Percentiles rank a stretch among this genome's conserved stretches.
These are phyloP conservation scores for Eucalyptus sp. DNA, from an alignment of 345 rosid species.

Conservation along the genomic window DNA sequence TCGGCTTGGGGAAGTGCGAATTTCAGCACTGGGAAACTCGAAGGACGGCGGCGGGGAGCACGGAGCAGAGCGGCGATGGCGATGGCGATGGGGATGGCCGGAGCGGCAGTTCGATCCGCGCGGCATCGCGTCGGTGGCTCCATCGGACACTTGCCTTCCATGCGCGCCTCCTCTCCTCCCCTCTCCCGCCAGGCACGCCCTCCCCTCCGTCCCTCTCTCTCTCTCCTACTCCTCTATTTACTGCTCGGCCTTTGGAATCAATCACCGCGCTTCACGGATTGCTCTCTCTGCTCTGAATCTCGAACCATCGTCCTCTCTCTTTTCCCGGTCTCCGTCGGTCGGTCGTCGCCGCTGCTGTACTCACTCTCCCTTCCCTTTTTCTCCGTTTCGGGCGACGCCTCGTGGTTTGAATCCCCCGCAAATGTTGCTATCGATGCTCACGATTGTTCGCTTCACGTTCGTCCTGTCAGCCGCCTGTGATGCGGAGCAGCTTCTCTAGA, in stretches of 20 bases:
- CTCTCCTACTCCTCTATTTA: neutral
- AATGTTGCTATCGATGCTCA: neutral
- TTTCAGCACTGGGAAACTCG: neutral
- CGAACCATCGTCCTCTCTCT: neutral
- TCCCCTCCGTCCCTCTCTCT: neutral
- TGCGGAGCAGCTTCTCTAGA: neutral
- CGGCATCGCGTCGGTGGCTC: neutral
- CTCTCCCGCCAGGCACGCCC: conserved; percentile 4
- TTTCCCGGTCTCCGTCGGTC: neutral
- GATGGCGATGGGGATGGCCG: neutral
- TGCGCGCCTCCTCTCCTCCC: conserved; percentile 7
- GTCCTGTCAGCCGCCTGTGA: neutral
- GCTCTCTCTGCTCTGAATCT: neutral
- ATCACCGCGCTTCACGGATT: neutral
- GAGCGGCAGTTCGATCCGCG: neutral
- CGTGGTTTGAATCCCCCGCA: neutral
- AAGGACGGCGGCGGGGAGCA: neutral
- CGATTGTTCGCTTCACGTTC: neutral
- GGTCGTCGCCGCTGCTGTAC: neutral
- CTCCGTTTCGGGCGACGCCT: neutral
- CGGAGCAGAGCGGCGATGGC: neutral
- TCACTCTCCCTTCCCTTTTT: neutral
- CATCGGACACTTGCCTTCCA: conserved; percentile 4
- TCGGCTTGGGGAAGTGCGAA: neutral
- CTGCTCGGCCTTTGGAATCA: neutral